phyloP scores from a whole-genome alignment of 2,329 filamentous ascomycete species.

The Trichoderma atrobrunneum region DNA sequence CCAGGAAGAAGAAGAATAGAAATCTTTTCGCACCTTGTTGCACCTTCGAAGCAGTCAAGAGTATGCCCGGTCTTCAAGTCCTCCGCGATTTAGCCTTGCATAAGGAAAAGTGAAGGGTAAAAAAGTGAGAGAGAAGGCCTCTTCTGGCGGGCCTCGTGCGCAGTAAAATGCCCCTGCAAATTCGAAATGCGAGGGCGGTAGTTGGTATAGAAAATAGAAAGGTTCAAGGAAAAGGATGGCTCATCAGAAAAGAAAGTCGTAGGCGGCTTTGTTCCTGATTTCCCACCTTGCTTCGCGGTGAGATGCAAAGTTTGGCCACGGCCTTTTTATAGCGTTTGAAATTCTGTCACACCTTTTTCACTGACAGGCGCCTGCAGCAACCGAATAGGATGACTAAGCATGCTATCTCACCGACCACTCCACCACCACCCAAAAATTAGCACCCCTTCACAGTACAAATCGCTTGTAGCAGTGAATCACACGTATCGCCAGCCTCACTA shows the following conservation, averaged over 20 bases:
- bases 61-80: not conserved
- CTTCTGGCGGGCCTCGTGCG: not conserved
- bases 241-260: not conserved
- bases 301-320: not conserved
- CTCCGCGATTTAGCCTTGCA: not conserved
- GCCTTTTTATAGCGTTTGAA: conserved; percentile 9
- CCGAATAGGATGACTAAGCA: not conserved
- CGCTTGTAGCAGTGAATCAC: not conserved
- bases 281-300: not conserved
- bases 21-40: not conserved
- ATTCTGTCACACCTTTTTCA: conserved; percentile 4
- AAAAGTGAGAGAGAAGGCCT: not conserved
- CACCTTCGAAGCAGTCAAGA: not conserved
- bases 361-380: not conserved
- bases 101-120: not conserved
- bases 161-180: not conserved
- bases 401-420: not conserved
- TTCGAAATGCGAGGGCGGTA: not conserved
- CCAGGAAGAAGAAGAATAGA: not conserved
- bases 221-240: not conserved
- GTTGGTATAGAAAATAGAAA: not conserved
- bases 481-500: not conserved
- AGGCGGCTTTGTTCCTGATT: not conserved
- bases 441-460: not conserved
- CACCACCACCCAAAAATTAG: not conserved